These are phyloP conservation scores for Cydonia oblonga DNA, from an alignment of 331 rosid genomes.

Conservation along the genomic window DNA sequence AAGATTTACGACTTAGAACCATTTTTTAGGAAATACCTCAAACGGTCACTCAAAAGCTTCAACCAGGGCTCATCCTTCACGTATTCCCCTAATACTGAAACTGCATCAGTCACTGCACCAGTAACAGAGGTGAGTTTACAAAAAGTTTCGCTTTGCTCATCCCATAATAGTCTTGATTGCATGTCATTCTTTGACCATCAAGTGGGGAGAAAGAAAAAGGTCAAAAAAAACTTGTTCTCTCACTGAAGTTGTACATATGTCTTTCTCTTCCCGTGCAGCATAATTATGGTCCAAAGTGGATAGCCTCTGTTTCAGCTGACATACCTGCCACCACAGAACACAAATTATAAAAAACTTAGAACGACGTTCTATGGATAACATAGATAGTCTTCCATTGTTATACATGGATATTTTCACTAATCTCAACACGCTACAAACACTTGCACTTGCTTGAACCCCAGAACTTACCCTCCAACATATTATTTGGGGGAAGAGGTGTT, in stretches of 20 bases:
- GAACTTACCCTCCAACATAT: background rate
- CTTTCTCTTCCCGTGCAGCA: conserved; percentile 71
- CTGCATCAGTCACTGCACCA: conserved; percentile 72
- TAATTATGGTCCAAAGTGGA: conserved; percentile 72
- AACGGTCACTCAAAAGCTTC: conserved; percentile 54
- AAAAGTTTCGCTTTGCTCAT: background rate
- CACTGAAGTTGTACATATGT: conserved; percentile 37
- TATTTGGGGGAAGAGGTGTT: background rate
- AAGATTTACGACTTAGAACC: background rate
- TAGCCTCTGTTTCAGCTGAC: conserved; percentile 61
- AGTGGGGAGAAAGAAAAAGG: background rate
- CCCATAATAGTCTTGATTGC: background rate
- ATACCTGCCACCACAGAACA: conserved; percentile 43
- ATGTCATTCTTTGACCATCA: background rate
- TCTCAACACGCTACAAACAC: background rate
- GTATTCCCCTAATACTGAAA: conserved; percentile 80
- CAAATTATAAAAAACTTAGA: background rate
- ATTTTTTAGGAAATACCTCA: conserved; percentile 39
- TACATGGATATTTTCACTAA: background rate
- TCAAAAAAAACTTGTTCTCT: background rate
- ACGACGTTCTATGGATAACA: background rate
- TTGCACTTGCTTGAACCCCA: background rate
- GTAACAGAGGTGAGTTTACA: background rate
- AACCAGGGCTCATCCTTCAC: conserved; percentile 80
- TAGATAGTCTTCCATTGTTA: background rate